Evolutionary conservation across 1,139 yeast species (phyloP).

Genomic region (Hansenula sp.): DNA sequence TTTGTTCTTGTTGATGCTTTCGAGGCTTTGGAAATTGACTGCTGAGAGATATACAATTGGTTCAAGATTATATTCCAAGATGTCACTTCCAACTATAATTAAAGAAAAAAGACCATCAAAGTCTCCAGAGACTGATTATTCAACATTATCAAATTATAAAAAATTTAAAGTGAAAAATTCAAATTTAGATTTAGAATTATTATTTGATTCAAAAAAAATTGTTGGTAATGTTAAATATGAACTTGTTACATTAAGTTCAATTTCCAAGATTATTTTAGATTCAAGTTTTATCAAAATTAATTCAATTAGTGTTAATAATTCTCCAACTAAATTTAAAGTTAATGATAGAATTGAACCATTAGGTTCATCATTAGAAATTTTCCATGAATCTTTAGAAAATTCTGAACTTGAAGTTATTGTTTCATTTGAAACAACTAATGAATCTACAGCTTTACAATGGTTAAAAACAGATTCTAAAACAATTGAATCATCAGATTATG

Average conservation of each 20-base stretch:
- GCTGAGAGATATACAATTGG: too few species aligned
- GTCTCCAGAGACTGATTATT: conserved; percentile 57
- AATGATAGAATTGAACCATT: conserved; percentile 53
- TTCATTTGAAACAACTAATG: conserved; percentile 59
- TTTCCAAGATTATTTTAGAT: conserved; percentile 51
- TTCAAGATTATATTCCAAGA: background rate
- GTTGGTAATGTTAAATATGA: conserved; percentile 52
- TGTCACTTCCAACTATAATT: conserved; percentile 12
- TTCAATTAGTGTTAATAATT: conserved; percentile 42
- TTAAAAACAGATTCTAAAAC: conserved; percentile 64
- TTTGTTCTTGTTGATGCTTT: too few species aligned
- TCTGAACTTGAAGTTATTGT: conserved; percentile 34
- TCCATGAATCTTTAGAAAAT: conserved; percentile 15
- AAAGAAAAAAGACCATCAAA: conserved; percentile 15
- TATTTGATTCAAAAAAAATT: conserved; percentile 50
- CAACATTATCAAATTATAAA: conserved; percentile 70
- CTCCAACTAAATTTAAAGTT: conserved; percentile 31
- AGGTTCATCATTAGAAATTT: conserved; percentile 58
- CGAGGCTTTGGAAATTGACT: too few species aligned
- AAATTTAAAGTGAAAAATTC: conserved; percentile 50
- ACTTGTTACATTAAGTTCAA: conserved; percentile 27
- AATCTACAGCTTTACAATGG: conserved; percentile 87
- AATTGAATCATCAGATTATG: conserved; percentile 53
- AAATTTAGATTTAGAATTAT: conserved; percentile 45
- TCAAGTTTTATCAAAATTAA: conserved; percentile 57